Evolutionary conservation across 116 monocot species (phyloP).

Genomic region (Iris pallida): DNA sequence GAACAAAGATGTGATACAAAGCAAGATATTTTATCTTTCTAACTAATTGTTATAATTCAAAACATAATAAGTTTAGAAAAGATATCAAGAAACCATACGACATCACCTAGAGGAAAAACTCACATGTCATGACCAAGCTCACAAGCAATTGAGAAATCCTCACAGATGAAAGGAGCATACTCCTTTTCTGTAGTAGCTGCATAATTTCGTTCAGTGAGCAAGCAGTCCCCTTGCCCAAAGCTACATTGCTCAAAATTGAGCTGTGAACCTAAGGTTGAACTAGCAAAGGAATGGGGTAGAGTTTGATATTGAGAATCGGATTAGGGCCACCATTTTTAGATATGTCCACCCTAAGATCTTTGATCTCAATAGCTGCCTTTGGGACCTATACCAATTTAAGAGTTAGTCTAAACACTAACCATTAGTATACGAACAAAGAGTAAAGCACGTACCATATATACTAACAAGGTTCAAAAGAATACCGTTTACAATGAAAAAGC

Average conservation of each 20-base stretch:
- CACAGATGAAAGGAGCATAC: conserved; percentile 60
- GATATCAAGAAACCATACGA: background rate
- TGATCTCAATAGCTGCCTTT: conserved; percentile 78
- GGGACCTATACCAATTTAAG: conserved; percentile 51
- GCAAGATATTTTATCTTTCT: background rate
- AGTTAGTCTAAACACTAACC: conserved; percentile 8
- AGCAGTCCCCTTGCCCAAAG: conserved; percentile 40
- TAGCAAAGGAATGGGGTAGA: conserved; percentile 66
- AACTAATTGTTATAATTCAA: background rate
- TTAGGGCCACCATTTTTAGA: conserved; percentile 72
- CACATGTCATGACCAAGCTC: conserved; percentile 71
- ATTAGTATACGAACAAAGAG: conserved; percentile 1
- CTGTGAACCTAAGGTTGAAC: conserved; percentile 45
- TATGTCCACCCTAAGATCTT: conserved; percentile 75
- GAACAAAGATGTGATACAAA: background rate
- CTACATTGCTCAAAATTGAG: conserved; percentile 33
- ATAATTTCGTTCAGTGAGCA: conserved; percentile 15
- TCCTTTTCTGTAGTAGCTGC: conserved; percentile 28
- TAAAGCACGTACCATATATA: background rate
- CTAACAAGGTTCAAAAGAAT: too few species aligned
- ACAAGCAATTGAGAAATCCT: conserved; percentile 59
- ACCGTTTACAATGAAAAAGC: too few species aligned
- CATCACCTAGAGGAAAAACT: conserved; percentile 8
- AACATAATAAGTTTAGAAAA: background rate
- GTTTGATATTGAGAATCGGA: conserved; percentile 71